Percentiles rank a stretch among this genome's conserved stretches.
Conservation (phyloP, 1,139 yeast genomes). For the Zygosaccharomyces pseudobailii region DNA sequence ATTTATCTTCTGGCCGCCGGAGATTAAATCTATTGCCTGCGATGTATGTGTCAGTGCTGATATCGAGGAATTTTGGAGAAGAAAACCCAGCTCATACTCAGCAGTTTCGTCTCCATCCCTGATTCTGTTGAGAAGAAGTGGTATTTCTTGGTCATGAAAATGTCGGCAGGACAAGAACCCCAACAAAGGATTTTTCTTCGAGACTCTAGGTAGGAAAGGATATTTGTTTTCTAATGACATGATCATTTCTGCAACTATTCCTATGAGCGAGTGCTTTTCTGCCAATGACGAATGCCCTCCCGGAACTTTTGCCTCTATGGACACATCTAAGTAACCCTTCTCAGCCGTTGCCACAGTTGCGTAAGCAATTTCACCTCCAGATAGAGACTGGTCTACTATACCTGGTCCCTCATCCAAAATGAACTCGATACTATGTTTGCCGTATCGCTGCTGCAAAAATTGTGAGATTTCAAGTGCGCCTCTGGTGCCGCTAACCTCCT, state of each 20-base stretch:
- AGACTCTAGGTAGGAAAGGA: slow-evolving; percentile 2
- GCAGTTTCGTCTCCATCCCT: slow-evolving; percentile 1
- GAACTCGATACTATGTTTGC: slow-evolving; percentile 46
- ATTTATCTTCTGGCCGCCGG: slow-evolving; percentile 5
- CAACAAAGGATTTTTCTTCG: background rate
- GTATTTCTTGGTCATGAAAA: background rate
- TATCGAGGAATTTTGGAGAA: slow-evolving; percentile 2
- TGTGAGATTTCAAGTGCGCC: slow-evolving; percentile 45
- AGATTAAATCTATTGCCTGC: slow-evolving; percentile 3
- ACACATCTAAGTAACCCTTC: slow-evolving; percentile 23
- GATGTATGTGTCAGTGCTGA: slow-evolving; percentile 1
- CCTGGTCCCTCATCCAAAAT: slow-evolving; percentile 53
- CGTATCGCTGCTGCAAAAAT: slow-evolving; percentile 42
- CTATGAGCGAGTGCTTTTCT: slow-evolving; percentile 3
- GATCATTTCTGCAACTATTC: slow-evolving; percentile 4
- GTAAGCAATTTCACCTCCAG: slow-evolving; percentile 19
- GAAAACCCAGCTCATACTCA: slow-evolving; percentile 1
- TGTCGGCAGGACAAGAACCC: background rate
- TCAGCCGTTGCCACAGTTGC: slow-evolving; percentile 22
- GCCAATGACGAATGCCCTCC: slow-evolving; percentile 13
- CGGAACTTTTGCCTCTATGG: slow-evolving; percentile 12
- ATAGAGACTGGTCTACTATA: slow-evolving; percentile 8
- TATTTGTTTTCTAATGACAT: slow-evolving; percentile 1
- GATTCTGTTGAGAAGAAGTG: background rate
- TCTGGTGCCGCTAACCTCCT: slow-evolving; percentile 50